A percentile compares a stretch with the other conserved stretches of the same genome.
phyloP scores from a whole-genome alignment of 2,329 filamentous ascomycete species.

The Incumbomyces lentus region DNA sequence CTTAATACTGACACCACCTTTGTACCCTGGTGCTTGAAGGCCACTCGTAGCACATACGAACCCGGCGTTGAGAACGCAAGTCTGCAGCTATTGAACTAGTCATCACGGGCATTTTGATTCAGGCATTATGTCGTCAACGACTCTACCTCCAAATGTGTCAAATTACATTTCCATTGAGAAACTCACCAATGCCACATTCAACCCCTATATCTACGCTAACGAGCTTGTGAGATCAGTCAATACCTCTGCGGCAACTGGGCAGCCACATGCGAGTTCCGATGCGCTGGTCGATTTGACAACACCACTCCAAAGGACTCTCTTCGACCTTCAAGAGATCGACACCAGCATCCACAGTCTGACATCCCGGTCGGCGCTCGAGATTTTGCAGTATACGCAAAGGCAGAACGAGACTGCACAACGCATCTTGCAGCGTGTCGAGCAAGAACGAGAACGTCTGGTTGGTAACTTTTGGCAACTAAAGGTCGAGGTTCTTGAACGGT shows the following conservation, averaged over 20 bases:
- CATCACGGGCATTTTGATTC: too few species aligned
- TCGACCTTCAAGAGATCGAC: slow-evolving; percentile 94
- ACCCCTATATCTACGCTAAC: slow-evolving; percentile 74
- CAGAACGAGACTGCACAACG: slow-evolving; percentile 62
- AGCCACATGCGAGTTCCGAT: slow-evolving; percentile 47
- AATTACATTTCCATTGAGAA: slow-evolving; percentile 88
- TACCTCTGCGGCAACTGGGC: slow-evolving; percentile 46
- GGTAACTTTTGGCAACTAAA: slow-evolving; percentile 78
- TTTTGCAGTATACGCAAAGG: slow-evolving; percentile 66
- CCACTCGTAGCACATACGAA: too few species aligned
- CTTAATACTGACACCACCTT: too few species aligned
- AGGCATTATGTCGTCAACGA: neutral
- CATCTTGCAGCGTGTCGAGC: slow-evolving; percentile 66
- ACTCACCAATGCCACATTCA: slow-evolving; percentile 76
- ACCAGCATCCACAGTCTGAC: slow-evolving; percentile 88
- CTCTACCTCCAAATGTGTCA: slow-evolving; percentile 6
- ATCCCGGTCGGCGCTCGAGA: slow-evolving; percentile 68
- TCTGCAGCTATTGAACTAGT: too few species aligned
- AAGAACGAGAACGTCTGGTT: slow-evolving; percentile 68
- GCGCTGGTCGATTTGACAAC: slow-evolving; percentile 86
- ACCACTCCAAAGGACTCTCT: slow-evolving; percentile 82
- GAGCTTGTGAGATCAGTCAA: slow-evolving; percentile 80
- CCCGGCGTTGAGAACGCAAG: too few species aligned
- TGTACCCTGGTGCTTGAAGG: too few species aligned
- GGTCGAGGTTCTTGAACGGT: slow-evolving; percentile 74